Conservation (phyloP, 148 eudicot species). For the Vaccinium darrowii region DNA sequence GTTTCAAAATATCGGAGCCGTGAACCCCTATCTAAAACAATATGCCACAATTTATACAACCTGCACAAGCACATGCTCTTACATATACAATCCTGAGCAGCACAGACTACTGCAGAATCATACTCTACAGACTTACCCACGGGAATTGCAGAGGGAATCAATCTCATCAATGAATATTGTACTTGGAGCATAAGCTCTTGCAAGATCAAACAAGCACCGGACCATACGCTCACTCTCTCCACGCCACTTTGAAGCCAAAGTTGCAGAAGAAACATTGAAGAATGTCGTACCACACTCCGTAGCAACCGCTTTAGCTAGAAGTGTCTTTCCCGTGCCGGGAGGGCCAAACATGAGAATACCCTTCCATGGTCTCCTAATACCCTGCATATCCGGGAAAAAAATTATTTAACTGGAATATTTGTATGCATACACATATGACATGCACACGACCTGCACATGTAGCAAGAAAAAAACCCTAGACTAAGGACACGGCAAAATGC, state of each 20-base stretch:
- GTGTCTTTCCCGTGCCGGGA: slow-evolving; percentile 99
- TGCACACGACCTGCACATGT: background rate
- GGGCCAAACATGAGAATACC: slow-evolving; percentile 99
- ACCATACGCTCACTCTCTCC: slow-evolving; percentile 99
- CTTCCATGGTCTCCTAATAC: slow-evolving; percentile 98
- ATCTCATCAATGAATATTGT: slow-evolving; percentile 98
- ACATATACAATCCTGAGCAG: background rate
- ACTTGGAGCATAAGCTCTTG: slow-evolving; percentile 97
- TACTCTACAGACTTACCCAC: slow-evolving; percentile 59
- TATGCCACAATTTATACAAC: too few relatives aligned
- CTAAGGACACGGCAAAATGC: slow-evolving; percentile 1
- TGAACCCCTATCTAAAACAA: too few relatives aligned
- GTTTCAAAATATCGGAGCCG: too few relatives aligned
- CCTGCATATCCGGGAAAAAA: slow-evolving; percentile 40
- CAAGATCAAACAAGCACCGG: slow-evolving; percentile 91
- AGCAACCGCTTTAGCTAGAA: slow-evolving; percentile 98
- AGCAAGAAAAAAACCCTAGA: background rate
- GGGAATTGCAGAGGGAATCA: slow-evolving; percentile 94
- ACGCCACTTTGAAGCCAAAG: slow-evolving; percentile 98
- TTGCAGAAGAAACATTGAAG: slow-evolving; percentile 97
- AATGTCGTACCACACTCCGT: slow-evolving; percentile 98
- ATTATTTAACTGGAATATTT: background rate
- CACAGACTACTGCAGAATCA: background rate
- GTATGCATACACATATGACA: background rate
- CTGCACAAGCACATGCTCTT: background rate